Evolutionary conservation across 768 basidiomycete genomes (phyloP).

Genomic region (Lactarius deliciosus): DNA sequence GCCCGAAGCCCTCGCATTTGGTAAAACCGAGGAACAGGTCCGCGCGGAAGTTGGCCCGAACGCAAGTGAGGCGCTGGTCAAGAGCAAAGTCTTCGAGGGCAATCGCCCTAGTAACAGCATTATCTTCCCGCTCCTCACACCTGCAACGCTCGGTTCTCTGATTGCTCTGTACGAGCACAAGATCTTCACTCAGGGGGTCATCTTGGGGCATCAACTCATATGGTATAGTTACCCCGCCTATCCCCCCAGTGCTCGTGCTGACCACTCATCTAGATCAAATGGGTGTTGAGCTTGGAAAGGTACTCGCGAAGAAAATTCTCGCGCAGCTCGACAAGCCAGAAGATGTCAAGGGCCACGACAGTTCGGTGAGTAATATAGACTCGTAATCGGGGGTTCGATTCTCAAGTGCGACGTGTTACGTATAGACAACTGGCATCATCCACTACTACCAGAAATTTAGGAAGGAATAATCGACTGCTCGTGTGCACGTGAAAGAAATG

Average conservation of each 20-base stretch:
- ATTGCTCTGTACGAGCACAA: slow-evolving; percentile 97
- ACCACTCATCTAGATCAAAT: slow-evolving; percentile 73
- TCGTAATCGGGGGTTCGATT: neutral
- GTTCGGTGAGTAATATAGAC: slow-evolving; percentile 50
- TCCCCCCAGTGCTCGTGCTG: neutral
- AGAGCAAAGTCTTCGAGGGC: slow-evolving; percentile 98
- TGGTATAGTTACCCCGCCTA: slow-evolving; percentile 48
- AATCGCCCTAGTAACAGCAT: slow-evolving; percentile 97
- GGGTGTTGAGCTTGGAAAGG: slow-evolving; percentile 98
- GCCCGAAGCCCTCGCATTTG: slow-evolving; percentile 96
- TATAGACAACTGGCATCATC: slow-evolving; percentile 90
- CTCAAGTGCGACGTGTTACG: slow-evolving; percentile 10
- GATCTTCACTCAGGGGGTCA: slow-evolving; percentile 95
- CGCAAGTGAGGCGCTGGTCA: slow-evolving; percentile 82
- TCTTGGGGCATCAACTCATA: slow-evolving; percentile 99
- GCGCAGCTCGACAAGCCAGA: slow-evolving; percentile 77
- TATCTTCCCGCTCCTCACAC: slow-evolving; percentile 90
- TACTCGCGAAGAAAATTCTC: slow-evolving; percentile 94
- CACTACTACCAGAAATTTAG: slow-evolving; percentile 94
- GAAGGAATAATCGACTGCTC: slow-evolving; percentile 52
- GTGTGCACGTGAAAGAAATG: neutral
- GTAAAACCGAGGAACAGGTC: slow-evolving; percentile 92
- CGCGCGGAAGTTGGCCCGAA: slow-evolving; percentile 59
- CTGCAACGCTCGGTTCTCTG: slow-evolving; percentile 82
- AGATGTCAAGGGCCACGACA: slow-evolving; percentile 86